Percentiles rank a stretch among this genome's conserved stretches.
These are phyloP conservation scores for Lenwebbia sp. DNA, from an alignment of 345 rosid species.

Conservation along the genomic window DNA sequence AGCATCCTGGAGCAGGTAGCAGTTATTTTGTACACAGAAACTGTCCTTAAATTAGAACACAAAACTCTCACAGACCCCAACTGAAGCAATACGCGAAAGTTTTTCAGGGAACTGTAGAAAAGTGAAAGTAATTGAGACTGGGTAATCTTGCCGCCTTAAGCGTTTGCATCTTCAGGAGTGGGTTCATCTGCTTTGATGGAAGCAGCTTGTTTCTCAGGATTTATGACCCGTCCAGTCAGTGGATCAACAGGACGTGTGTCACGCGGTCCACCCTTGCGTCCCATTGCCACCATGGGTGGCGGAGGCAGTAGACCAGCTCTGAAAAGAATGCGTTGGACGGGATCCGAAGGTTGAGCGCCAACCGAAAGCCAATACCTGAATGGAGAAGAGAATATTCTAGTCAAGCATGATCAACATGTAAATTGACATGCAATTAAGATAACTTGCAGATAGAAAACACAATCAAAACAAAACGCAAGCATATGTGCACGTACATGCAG, in stretches of 20 bases:
- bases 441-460: not conserved
- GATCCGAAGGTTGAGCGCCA: conserved; percentile 93
- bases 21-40: not conserved
- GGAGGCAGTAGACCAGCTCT: conserved; percentile 88
- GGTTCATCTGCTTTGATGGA: conserved; percentile 7
- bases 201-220: conserved; percentile 15
- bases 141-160: not conserved
- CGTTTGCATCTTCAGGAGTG: not conserved
- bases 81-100: not conserved
- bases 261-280: conserved; percentile 65
- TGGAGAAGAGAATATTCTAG: not conserved
- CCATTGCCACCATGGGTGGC: conserved; percentile 82
- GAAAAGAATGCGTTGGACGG: conserved; percentile 65
- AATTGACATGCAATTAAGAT: not conserved
- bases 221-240: conserved; percentile 52
- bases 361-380: conserved; percentile 93
- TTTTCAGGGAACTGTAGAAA: not conserved
- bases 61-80: not conserved
- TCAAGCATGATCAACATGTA: not conserved
- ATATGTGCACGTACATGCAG: not conserved
- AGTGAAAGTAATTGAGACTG: not conserved
- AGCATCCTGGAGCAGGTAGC: not conserved
- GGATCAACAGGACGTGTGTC: conserved; percentile 74
- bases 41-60: not conserved
- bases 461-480: not conserved